These are phyloP conservation scores for Thinopyrum obtusiflorum DNA, from an alignment of 202 grass and related monocot genomes.

Conservation along the genomic window DNA sequence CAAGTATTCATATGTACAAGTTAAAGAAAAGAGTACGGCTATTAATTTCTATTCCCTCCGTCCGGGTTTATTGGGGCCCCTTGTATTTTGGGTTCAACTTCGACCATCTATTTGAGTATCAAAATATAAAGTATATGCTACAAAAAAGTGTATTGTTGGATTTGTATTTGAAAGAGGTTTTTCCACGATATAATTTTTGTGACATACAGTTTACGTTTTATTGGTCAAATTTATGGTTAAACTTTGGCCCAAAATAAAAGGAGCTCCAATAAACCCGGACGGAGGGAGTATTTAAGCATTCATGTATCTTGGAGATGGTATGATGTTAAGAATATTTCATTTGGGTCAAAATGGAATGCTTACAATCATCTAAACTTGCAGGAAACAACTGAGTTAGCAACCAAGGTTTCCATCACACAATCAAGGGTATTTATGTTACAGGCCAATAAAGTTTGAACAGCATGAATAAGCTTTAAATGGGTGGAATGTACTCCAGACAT, in stretches of 20 bases:
- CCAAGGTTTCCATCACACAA: background rate
- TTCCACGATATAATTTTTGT: too few species aligned
- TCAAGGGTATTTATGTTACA: background rate
- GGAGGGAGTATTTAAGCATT: background rate
- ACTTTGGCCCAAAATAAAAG: too few species aligned
- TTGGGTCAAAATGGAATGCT: background rate
- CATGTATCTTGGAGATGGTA: background rate
- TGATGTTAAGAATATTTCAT: background rate
- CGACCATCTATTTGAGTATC: too few species aligned
- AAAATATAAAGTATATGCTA: too few species aligned
- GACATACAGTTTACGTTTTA: too few species aligned
- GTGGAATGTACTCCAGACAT: conserved; percentile 8
- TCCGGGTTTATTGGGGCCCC: too few species aligned
- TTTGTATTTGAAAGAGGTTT: too few species aligned
- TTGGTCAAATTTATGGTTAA: too few species aligned
- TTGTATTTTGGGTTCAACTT: too few species aligned
- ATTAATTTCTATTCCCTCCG: background rate
- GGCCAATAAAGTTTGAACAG: background rate
- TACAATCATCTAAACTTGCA: background rate
- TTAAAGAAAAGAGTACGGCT: conserved; percentile 9
- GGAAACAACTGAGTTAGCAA: background rate
- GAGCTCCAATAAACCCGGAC: too few species aligned
- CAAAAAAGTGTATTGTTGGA: too few species aligned
- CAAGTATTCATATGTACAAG: background rate
- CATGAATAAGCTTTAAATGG: background rate